These are phyloP conservation scores for Saitozyma podzolica DNA, from an alignment of 768 basidiomycete species.

Conservation along the genomic window DNA sequence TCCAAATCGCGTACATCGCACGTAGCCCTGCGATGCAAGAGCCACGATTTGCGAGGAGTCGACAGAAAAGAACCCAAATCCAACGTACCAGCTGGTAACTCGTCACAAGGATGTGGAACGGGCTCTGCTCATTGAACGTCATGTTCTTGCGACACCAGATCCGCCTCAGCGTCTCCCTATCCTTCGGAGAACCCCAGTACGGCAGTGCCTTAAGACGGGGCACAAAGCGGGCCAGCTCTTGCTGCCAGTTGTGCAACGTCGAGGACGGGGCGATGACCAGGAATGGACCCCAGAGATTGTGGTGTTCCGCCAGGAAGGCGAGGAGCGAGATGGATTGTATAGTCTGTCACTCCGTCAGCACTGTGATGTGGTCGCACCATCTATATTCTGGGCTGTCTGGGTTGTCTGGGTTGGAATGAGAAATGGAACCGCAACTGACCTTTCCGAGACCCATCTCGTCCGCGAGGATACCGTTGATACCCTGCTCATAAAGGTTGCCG, in stretches of 20 bases:
- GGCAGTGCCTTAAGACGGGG: conserved; percentile 90
- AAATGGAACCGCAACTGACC: conserved; percentile 24
- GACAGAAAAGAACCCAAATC: not conserved
- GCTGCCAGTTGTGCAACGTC: conserved; percentile 98
- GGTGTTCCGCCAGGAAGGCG: conserved; percentile 91
- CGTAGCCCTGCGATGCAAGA: too few relatives aligned
- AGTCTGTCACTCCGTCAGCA: conserved; percentile 56
- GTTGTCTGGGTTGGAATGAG: too few relatives aligned
- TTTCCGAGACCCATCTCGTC: conserved; percentile 87
- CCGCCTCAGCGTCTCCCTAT: conserved; percentile 87
- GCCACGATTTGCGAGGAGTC: too few relatives aligned
- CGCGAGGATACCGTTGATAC: conserved; percentile 97
- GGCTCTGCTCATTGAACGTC: conserved; percentile 89
- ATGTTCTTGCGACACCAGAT: conserved; percentile 99
- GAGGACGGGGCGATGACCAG: conserved; percentile 96
- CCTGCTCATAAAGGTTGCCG: conserved; percentile 95
- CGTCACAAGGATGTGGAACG: conserved; percentile 94
- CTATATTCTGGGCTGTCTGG: too few relatives aligned
- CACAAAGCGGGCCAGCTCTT: conserved; percentile 93
- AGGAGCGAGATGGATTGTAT: conserved; percentile 96
- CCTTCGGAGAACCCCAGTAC: conserved; percentile 98
- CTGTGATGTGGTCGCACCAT: not conserved
- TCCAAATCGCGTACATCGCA: too few relatives aligned
- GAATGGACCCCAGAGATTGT: conserved; percentile 99
- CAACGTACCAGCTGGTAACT: conserved; percentile 85